Evolutionary conservation across 1,284 basidiomycete genomes (phyloP), one percentile per base, ranked within the genome.

Genomic region (Cutaneotrichosporon cutaneum): DNA sequence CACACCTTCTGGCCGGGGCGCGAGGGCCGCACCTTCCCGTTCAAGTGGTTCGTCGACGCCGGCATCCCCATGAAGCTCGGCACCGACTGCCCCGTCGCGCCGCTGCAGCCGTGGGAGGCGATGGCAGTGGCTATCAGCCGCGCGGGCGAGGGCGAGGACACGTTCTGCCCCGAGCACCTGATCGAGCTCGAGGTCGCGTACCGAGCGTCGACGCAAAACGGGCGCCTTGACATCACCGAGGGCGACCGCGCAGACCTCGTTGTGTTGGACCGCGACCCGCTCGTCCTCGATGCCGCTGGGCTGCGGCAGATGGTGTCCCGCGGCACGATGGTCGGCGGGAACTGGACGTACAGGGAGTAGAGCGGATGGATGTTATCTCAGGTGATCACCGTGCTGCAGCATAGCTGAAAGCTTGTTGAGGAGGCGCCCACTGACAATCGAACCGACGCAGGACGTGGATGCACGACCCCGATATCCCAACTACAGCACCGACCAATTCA

Each of bases 271-370:
- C 24, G 36, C 4, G 65, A 76, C 58, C 76, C 75, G 8, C 57
- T 76, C 6, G 33, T 32, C 36, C 66, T 67, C 30, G 64, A 64
- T 44, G 72, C 71, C 4, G 60, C 64, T 14, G 68, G 70, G 6
- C 58, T 77, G 21, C 59, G 75, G 36, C 59, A 54, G 4, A 71
- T 74, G 64, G 27, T 66, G 47, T 70, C 72, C 4, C 58, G 50
- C n/a, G 74, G 66, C 3, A 77, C 76, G 0, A 69, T 77, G 71
- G 62, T 77, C 9, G 71, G 68, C 1, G 76, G 75, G 14, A 54
- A 66, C 7, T 75, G 73, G 70, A 77, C 74, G 2, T 58, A 63
- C 58, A 30, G 36, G 14, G 22, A 47, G 45, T 47, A 24, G 59
- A 16, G 30, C 36, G 27, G 45, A 54, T 6, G 27, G 45, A 54